Conservation (phyloP, 73 alveolate genomes). For the Uronychia setigera region DNA sequence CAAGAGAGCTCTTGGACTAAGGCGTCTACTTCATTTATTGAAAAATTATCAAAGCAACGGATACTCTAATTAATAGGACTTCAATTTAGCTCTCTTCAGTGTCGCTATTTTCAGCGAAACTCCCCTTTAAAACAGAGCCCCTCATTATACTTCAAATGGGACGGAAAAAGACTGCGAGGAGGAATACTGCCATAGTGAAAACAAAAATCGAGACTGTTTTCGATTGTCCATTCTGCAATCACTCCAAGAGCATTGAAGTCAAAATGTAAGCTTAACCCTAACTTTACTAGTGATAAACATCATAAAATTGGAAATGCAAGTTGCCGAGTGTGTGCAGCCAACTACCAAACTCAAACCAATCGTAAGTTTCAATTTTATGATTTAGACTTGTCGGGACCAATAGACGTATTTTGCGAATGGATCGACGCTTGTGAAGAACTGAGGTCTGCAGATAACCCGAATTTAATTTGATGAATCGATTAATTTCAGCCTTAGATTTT, state of each 20-base stretch:
- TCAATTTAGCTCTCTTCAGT: too few relatives aligned
- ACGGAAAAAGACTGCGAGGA: conserved; percentile 13
- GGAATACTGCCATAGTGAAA: conserved; percentile 11
- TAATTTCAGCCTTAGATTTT: too few relatives aligned
- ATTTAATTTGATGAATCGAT: background rate
- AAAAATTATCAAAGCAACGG: background rate
- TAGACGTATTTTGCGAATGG: conserved; percentile 79
- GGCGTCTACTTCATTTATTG: too few relatives aligned
- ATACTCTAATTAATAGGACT: background rate
- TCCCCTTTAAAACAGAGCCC: too few relatives aligned
- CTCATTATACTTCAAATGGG: too few relatives aligned
- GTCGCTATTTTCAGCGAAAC: too few relatives aligned
- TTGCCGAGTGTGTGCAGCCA: conserved; percentile 70
- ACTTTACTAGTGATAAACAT: conserved; percentile 4
- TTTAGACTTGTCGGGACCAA: conserved; percentile 52
- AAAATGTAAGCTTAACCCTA: conserved; percentile 16
- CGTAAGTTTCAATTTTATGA: conserved; percentile 25
- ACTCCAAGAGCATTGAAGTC: conserved; percentile 59
- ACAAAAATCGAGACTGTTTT: conserved; percentile 69
- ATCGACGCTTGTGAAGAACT: conserved; percentile 63
- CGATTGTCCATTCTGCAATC: conserved; percentile 84
- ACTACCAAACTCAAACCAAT: conserved; percentile 40
- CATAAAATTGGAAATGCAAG: conserved; percentile 44
- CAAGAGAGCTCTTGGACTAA: too few relatives aligned
- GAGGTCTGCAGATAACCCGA: background rate